Conservation (phyloP, 306 rosid species). For the Casuarina glauca region DNA sequence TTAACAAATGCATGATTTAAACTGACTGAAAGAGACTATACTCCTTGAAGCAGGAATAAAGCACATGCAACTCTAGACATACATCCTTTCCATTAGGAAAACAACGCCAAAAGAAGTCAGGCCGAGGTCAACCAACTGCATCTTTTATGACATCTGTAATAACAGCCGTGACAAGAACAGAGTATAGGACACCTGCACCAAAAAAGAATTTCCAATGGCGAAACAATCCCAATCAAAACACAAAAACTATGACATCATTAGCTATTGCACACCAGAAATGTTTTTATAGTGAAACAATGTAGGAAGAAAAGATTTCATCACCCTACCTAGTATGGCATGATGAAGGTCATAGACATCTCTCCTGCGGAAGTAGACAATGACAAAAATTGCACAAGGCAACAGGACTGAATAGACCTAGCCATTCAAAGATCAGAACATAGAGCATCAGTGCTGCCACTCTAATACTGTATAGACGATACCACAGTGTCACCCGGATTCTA, state of each 20-base stretch:
- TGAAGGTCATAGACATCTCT: constrained; percentile 89
- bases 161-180: constrained; percentile 66
- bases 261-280: constrained; percentile 3
- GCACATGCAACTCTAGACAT: constrained; percentile 30
- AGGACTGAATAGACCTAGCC: constrained; percentile 64
- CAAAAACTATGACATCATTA: too few species aligned
- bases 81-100: constrained; percentile 97
- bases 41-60: constrained; percentile 4
- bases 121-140: constrained; percentile 95
- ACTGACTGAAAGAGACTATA: background rate
- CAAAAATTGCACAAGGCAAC: constrained; percentile 67
- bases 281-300: background rate
- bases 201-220: constrained; percentile 30
- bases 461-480: background rate
- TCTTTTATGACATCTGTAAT: constrained; percentile 74
- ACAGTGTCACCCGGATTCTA: background rate
- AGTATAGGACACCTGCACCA: constrained; percentile 68
- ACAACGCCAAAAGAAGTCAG: constrained; percentile 95
- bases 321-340: constrained; percentile 70
- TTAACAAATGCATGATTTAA: background rate
- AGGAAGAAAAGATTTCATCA: constrained; percentile 30
- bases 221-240: background rate
- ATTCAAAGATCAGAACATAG: constrained; percentile 25
- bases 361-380: constrained; percentile 65
- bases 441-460: constrained; percentile 26